These are phyloP conservation scores for Triglochin maritima DNA, from an alignment of 106 monocot species.

Conservation along the genomic window DNA sequence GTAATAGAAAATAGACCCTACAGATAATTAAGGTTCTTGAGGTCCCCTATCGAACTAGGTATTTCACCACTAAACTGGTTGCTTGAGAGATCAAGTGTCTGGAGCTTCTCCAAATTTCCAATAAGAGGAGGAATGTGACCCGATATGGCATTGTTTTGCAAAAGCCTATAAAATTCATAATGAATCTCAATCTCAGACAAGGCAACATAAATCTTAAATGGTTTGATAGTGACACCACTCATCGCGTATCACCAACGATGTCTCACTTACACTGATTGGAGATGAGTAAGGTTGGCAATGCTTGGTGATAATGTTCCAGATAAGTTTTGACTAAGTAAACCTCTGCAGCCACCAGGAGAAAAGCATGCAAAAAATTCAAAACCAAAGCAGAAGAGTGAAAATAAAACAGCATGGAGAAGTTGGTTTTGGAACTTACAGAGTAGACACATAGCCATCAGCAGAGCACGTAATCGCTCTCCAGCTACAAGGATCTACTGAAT, in stretches of 20 bases:
- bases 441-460: constrained; percentile 79
- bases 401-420: not conserved
- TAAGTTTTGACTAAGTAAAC: constrained; percentile 78
- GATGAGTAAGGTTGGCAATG: constrained; percentile 78
- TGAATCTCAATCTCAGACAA: not conserved
- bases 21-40: constrained; percentile 21
- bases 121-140: constrained; percentile 21
- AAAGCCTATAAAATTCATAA: constrained; percentile 4
- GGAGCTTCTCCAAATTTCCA: constrained; percentile 23
- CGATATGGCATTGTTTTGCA: constrained; percentile 23
- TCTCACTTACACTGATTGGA: constrained; percentile 80
- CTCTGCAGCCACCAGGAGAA: constrained; percentile 24
- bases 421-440: constrained; percentile 38
- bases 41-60: constrained; percentile 16
- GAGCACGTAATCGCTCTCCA: constrained; percentile 99
- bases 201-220: not conserved
- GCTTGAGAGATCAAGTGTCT: constrained; percentile 26
- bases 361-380: too few relatives aligned
- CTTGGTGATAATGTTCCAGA: constrained; percentile 75
- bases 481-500: constrained; percentile 97
- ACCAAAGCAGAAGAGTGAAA: not conserved
- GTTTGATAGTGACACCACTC: too few relatives aligned
- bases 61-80: constrained; percentile 22
- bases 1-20: not conserved
- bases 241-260: not conserved